A percentile compares a stretch with the other conserved stretches of the same genome.
phyloP scores from a whole-genome alignment of 2,329 filamentous ascomycete genomes.

The Alternaria novae-zelandiae region DNA sequence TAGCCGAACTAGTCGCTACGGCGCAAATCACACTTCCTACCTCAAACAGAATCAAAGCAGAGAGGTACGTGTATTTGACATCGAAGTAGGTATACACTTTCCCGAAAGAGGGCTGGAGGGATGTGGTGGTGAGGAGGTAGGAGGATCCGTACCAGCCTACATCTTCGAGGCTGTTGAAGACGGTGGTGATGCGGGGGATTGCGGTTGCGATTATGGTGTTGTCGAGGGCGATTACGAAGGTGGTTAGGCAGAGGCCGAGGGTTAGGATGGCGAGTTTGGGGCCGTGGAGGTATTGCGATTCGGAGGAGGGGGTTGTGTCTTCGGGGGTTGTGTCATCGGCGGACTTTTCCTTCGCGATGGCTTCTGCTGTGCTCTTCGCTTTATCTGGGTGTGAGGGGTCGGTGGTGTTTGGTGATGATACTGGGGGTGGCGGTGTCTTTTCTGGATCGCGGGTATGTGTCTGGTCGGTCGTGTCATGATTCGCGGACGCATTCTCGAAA shows the following conservation, averaged over 20 bases:
- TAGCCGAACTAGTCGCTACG: conserved; percentile 54
- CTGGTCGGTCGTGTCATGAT: neutral
- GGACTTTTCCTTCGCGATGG: neutral
- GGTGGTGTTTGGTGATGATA: neutral
- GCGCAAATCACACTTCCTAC: conserved; percentile 63
- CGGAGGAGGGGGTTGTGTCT: conserved; percentile 23
- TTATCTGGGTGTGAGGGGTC: neutral
- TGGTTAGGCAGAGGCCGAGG: conserved; percentile 44
- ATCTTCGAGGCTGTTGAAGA: conserved; percentile 50
- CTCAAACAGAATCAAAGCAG: conserved; percentile 55
- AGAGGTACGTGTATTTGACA: conserved; percentile 60
- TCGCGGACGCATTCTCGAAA: neutral
- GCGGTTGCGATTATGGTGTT: conserved; percentile 50
- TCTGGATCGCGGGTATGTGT: neutral
- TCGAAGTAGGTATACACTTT: conserved; percentile 67
- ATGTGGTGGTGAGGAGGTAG: conserved; percentile 55
- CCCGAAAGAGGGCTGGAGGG: conserved; percentile 55
- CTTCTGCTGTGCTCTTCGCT: neutral
- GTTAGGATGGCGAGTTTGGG: conserved; percentile 43
- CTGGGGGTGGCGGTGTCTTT: neutral
- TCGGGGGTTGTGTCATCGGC: conserved; percentile 21
- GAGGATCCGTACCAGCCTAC: conserved; percentile 52
- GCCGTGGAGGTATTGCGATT: conserved; percentile 45
- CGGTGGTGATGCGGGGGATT: conserved; percentile 50
- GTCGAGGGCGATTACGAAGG: conserved; percentile 48